phyloP scores from a whole-genome alignment of 2,329 filamentous ascomycete genomes.

The Cercospora brassicicola region DNA sequence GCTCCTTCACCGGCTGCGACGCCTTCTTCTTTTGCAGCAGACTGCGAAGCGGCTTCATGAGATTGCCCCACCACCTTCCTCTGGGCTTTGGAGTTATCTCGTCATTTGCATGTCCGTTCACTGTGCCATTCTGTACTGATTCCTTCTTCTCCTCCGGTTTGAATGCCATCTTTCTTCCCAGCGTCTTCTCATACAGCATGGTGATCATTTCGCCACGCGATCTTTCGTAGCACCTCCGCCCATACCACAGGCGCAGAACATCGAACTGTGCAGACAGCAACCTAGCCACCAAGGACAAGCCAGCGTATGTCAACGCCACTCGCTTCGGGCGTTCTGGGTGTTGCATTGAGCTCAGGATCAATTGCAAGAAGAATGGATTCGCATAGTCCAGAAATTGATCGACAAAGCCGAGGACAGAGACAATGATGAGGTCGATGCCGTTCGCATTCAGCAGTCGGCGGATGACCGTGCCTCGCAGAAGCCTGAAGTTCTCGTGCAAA shows the following conservation, averaged over 20 bases:
- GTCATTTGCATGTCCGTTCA: slow-evolving; percentile 25
- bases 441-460: slow-evolving; percentile 71
- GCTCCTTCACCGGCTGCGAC: slow-evolving; percentile 47
- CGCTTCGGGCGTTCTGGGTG: slow-evolving; percentile 51
- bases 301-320: slow-evolving; percentile 65
- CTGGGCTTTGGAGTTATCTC: slow-evolving; percentile 3
- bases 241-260: slow-evolving; percentile 76
- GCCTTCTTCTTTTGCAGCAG: slow-evolving; percentile 32
- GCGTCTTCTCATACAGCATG: slow-evolving; percentile 77
- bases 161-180: slow-evolving; percentile 61
- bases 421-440: slow-evolving; percentile 72
- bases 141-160: slow-evolving; percentile 25
- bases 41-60: slow-evolving; percentile 11
- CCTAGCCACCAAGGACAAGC: slow-evolving; percentile 61
- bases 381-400: slow-evolving; percentile 58
- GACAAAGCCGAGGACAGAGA: slow-evolving; percentile 63
- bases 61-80: not conserved
- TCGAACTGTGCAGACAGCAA: slow-evolving; percentile 64
- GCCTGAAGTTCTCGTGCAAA: slow-evolving; percentile 72
- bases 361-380: slow-evolving; percentile 69
- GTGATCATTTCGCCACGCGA: slow-evolving; percentile 83
- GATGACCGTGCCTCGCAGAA: slow-evolving; percentile 71
- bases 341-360: slow-evolving; percentile 67
- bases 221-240: slow-evolving; percentile 79
- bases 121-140: slow-evolving; percentile 21